These are phyloP conservation scores for Malbranchea cinnamomea DNA, from an alignment of 2,329 filamentous ascomycete species.

Conservation along the genomic window DNA sequence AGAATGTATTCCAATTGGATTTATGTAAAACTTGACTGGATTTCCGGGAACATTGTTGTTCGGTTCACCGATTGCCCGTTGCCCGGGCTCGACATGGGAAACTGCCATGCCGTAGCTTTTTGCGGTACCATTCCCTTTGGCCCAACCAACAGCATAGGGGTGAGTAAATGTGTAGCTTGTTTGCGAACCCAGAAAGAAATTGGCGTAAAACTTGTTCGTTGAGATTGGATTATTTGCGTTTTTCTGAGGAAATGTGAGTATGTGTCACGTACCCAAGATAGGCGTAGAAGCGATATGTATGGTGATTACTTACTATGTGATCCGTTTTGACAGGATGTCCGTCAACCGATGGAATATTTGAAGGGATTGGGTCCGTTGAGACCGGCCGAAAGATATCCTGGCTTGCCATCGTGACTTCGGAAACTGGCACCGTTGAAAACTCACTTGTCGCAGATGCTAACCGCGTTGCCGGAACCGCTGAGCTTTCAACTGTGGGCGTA, in stretches of 20 bases:
- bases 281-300: neutral
- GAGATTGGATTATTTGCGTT: constrained; percentile 23
- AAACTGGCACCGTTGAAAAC: neutral
- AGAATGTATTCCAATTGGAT: constrained; percentile 68
- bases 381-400: constrained; percentile 31
- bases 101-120: constrained; percentile 64
- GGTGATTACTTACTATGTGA: constrained; percentile 22
- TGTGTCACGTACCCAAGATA: neutral
- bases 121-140: constrained; percentile 45
- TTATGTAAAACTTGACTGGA: constrained; percentile 59
- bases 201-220: constrained; percentile 53
- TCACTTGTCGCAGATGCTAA: neutral
- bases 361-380: constrained; percentile 22
- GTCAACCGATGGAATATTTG: constrained; percentile 22
- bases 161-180: constrained; percentile 56
- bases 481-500: neutral
- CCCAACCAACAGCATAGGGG: constrained; percentile 58
- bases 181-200: constrained; percentile 64
- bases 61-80: constrained; percentile 50
- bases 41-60: constrained; percentile 37
- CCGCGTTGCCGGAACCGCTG: neutral
- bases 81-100: constrained; percentile 53
- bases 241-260: constrained; percentile 14
- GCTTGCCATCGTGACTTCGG: constrained; percentile 15
- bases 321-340: constrained; percentile 30